These are phyloP conservation scores for Penicillium nordicum DNA, from an alignment of 2,329 filamentous ascomycete species.

Conservation along the genomic window DNA sequence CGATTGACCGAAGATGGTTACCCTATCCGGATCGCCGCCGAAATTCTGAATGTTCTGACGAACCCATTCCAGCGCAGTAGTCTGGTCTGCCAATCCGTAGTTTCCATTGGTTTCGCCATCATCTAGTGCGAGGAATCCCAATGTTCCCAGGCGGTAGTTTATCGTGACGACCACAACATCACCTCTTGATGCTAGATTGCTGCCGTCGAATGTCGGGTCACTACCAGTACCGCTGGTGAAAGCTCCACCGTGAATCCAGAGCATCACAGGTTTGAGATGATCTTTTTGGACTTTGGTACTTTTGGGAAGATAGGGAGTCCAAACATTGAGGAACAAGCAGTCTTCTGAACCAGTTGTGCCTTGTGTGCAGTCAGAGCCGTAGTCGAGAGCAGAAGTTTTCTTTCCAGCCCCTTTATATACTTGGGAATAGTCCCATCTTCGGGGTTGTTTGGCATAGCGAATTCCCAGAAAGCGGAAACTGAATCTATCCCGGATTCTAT, in stretches of 20 bases:
- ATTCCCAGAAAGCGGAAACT: slow-evolving; percentile 50
- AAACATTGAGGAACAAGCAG: slow-evolving; percentile 47
- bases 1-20: slow-evolving; percentile 49
- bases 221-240: slow-evolving; percentile 50
- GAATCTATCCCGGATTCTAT: slow-evolving; percentile 52
- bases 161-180: slow-evolving; percentile 59
- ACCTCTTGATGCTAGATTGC: slow-evolving; percentile 56
- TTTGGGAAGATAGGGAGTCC: slow-evolving; percentile 43
- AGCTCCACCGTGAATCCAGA: slow-evolving; percentile 57
- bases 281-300: slow-evolving; percentile 27
- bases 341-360: slow-evolving; percentile 43
- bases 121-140: slow-evolving; percentile 58
- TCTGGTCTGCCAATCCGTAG: slow-evolving; percentile 52
- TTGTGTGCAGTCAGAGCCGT: slow-evolving; percentile 41
- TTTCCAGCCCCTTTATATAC: slow-evolving; percentile 46
- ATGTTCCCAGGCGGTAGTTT: slow-evolving; percentile 58
- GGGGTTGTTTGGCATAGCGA: slow-evolving; percentile 42
- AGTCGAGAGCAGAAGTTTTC: slow-evolving; percentile 43
- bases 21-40: slow-evolving; percentile 47
- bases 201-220: slow-evolving; percentile 47
- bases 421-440: slow-evolving; percentile 48
- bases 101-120: slow-evolving; percentile 56
- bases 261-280: slow-evolving; percentile 47
- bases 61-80: slow-evolving; percentile 50
- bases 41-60: slow-evolving; percentile 46